Evolutionary conservation across 1,139 yeast species (phyloP).

Genomic region (Suhomyces yuchorum): DNA sequence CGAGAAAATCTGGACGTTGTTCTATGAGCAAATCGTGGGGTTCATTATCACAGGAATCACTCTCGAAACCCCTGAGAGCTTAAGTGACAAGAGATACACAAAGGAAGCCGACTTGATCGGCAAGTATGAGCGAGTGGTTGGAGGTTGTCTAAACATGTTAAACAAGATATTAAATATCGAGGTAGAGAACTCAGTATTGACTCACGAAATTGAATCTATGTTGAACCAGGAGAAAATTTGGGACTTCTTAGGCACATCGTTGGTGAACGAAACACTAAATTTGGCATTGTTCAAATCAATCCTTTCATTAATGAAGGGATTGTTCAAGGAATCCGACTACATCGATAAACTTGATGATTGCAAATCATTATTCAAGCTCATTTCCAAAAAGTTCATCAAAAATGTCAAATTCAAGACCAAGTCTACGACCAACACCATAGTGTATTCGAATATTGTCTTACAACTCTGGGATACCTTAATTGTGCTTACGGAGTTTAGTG

Average conservation of each 20-base stretch:
- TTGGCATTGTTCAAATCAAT: conserved; percentile 50
- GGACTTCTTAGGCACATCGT: conserved; percentile 38
- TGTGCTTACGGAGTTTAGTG: conserved; percentile 37
- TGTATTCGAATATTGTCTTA: conserved; percentile 48
- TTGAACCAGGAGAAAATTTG: conserved; percentile 45
- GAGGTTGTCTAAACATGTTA: conserved; percentile 54
- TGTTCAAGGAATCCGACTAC: conserved; percentile 18
- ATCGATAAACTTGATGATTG: conserved; percentile 21
- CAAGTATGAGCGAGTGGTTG: conserved; percentile 65
- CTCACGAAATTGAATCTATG: conserved; percentile 28
- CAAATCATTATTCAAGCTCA: conserved; percentile 41
- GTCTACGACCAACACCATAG: conserved; percentile 30
- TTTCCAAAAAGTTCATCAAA: conserved; percentile 54
- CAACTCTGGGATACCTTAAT: conserved; percentile 53
- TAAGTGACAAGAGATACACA: conserved; percentile 76
- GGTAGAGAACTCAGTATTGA: conserved; percentile 9
- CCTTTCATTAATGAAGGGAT: conserved; percentile 35
- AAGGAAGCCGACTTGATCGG: conserved; percentile 65
- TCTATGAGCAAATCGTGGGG: conserved; percentile 56
- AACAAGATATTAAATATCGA: conserved; percentile 36
- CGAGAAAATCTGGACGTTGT: conserved; percentile 60
- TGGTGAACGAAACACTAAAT: conserved; percentile 34
- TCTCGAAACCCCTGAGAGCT: conserved; percentile 59
- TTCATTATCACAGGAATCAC: conserved; percentile 55
- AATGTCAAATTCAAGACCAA: conserved; percentile 46